Conservation (phyloP, 1,284 basidiomycete species). For the Fistulina hepatica region DNA sequence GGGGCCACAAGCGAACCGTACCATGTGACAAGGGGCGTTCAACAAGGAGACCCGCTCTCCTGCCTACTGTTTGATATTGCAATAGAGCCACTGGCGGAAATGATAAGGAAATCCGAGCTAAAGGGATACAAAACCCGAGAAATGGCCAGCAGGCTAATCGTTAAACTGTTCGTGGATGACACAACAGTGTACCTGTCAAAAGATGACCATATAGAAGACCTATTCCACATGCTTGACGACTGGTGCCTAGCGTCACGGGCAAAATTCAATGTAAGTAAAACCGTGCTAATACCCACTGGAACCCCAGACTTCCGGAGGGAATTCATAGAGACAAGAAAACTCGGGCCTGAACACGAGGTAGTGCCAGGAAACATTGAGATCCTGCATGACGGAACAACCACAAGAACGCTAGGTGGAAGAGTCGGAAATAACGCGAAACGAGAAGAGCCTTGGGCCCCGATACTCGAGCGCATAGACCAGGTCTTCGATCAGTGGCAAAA, state of each 20-base stretch:
- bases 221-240: constrained; percentile 4
- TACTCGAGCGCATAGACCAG: constrained; percentile 11
- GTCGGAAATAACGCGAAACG: constrained; percentile 13
- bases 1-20: constrained; percentile 11
- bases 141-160: constrained; percentile 5
- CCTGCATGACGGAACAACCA: constrained; percentile 10
- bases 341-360: background rate
- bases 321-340: constrained; percentile 5
- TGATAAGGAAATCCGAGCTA: constrained; percentile 3
- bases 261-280: constrained; percentile 13
- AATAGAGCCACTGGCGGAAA: constrained; percentile 5
- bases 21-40: constrained; percentile 15
- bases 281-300: constrained; percentile 15
- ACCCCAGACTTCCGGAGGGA: constrained; percentile 6
- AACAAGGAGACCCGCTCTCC: constrained; percentile 21
- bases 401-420: constrained; percentile 15
- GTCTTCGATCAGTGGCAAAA: constrained; percentile 12
- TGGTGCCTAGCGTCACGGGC: constrained; percentile 16
- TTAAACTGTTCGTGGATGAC: constrained; percentile 6
- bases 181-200: constrained; percentile 3
- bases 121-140: background rate
- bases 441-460: constrained; percentile 10
- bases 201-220: constrained; percentile 7
- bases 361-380: constrained; percentile 12
- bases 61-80: constrained; percentile 23